Percentiles rank a stretch among this genome's conserved stretches.
Evolutionary conservation across 2,329 filamentous ascomycete genomes (phyloP).

Genomic region (Xylariaceae sp.): DNA sequence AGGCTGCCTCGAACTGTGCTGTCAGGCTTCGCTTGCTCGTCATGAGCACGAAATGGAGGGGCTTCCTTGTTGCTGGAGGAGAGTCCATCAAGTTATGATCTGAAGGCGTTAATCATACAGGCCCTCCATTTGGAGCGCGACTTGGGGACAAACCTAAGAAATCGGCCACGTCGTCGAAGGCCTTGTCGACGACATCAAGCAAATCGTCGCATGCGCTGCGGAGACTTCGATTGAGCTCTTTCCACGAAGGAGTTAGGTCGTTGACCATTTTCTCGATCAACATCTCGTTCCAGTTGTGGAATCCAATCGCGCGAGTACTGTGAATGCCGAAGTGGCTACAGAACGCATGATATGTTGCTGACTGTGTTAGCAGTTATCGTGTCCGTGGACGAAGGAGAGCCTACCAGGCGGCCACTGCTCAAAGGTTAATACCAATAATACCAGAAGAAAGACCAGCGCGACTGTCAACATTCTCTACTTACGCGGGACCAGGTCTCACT

Average conservation of each 20-base stretch:
- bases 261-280: constrained; percentile 35
- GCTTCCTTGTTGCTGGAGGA: not conserved
- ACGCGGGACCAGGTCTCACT: constrained; percentile 34
- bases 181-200: constrained; percentile 13
- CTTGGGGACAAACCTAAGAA: constrained; percentile 10
- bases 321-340: constrained; percentile 39
- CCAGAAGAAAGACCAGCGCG: not conserved
- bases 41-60: constrained; percentile 27
- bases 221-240: constrained; percentile 20
- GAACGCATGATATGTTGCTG: constrained; percentile 37
- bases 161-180: constrained; percentile 12
- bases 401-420: constrained; percentile 14
- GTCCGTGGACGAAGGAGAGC: constrained; percentile 25
- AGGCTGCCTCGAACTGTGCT: constrained; percentile 21
- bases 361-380: constrained; percentile 34
- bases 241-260: constrained; percentile 34
- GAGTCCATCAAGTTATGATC: constrained; percentile 6
- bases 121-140: not conserved
- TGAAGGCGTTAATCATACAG: constrained; percentile 1
- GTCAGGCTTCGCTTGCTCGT: constrained; percentile 29
- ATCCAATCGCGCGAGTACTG: constrained; percentile 24
- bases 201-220: constrained; percentile 1
- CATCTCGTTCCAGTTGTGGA: constrained; percentile 43
- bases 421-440: not conserved
- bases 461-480: constrained; percentile 24